Conservation (phyloP, 108 stramenopile genomes). For the Phaeodactylum tricornutum region DNA sequence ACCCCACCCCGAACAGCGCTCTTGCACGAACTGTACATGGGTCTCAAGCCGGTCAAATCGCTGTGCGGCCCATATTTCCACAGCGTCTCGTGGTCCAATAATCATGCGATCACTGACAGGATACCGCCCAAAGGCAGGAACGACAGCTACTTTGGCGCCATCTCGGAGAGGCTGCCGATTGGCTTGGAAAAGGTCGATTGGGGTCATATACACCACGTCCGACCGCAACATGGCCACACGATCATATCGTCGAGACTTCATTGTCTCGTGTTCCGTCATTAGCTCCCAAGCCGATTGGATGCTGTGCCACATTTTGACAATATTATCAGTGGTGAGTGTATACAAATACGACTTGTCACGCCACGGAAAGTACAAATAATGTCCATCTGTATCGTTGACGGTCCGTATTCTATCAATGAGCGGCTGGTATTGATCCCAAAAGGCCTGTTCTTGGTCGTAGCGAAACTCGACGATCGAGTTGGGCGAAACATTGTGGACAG, state of each 20-base stretch:
- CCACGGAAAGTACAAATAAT: slow-evolving; percentile 28
- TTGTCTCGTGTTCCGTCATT: background rate
- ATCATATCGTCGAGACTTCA: slow-evolving; percentile 1
- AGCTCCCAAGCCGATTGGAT: slow-evolving; percentile 19
- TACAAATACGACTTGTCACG: slow-evolving; percentile 9
- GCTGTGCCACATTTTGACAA: slow-evolving; percentile 19
- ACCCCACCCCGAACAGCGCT: slow-evolving; percentile 13
- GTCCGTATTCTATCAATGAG: slow-evolving; percentile 15
- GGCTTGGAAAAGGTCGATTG: slow-evolving; percentile 29
- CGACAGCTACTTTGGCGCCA: slow-evolving; percentile 8
- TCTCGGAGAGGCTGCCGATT: slow-evolving; percentile 10
- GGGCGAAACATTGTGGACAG: slow-evolving; percentile 5
- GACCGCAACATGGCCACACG: slow-evolving; percentile 40
- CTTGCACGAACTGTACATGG: background rate
- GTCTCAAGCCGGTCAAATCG: slow-evolving; percentile 32
- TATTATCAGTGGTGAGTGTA: slow-evolving; percentile 15
- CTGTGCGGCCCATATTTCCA: slow-evolving; percentile 39
- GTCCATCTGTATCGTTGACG: slow-evolving; percentile 12
- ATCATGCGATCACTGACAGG: slow-evolving; percentile 41
- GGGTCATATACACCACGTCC: slow-evolving; percentile 33
- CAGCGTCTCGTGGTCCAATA: slow-evolving; percentile 35
- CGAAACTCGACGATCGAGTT: slow-evolving; percentile 15
- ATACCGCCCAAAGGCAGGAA: slow-evolving; percentile 11
- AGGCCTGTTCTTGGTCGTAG: slow-evolving; percentile 22
- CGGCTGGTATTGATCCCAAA: slow-evolving; percentile 7